Evolutionary conservation across 1,284 basidiomycete species (phyloP), one percentile per base, ranked within the genome.

Genomic region (Fomes fomentarius): DNA sequence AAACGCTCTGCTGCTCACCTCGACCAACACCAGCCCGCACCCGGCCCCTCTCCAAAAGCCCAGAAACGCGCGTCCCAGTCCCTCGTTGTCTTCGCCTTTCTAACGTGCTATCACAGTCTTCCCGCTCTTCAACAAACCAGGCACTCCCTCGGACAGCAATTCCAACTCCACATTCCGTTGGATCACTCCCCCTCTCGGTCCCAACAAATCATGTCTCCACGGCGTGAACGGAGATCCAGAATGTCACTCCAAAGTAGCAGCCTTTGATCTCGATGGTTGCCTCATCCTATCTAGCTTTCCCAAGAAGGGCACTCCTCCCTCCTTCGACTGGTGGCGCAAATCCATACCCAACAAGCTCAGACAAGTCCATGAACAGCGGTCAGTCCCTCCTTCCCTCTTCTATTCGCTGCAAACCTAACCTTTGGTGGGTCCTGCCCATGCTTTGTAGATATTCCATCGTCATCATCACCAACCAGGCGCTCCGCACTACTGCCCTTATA

Each of bases 181-280:
- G 87, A 71, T 82, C 45, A 72, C 76, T 14, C 74, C 85, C 5
- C 62, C 74, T 8, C 69, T 87, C 11, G 86, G 86, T 2, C 71
- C 75, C 3, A 74, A 75, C 14, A 71, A 74, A 3, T 81, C 85
- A 3, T 90, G 88, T 71, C 72, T 90, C 24, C 79, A 89, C 61
- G 90, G 80, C 10, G 63, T 79, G 31, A 80, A 88, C 66, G 73
- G 84, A 6, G 63, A 68, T 4, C 86, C 89, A 0, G 66, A 70
- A 14, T 69, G 73, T 10, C 73, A 71, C 1, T 25, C 74, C 8
- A 87, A 85, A 58, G 80, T 95, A 17, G 91, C 93, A 4, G 81
- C 88, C 6, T 93, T 94, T 63, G 94, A 96, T 66, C 74, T 97
- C 5, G 94, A 97, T 66, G 94, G 92, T 0, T 96, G 93, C 0